These are phyloP conservation scores for Cochlearia excelsa DNA, from an alignment of 345 rosid species.

Conservation along the genomic window DNA sequence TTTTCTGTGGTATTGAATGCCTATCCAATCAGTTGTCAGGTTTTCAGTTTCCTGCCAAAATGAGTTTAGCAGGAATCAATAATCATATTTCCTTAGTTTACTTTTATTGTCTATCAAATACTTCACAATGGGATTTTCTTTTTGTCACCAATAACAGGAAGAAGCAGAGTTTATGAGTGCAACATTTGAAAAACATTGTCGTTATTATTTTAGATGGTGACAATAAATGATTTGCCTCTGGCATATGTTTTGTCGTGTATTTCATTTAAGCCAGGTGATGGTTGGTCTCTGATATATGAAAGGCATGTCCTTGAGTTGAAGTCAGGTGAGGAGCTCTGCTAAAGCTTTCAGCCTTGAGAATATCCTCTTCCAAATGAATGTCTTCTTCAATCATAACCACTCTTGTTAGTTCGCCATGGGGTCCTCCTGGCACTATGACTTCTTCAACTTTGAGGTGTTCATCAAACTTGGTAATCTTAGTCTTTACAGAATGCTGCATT, in stretches of 20 bases:
- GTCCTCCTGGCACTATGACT: conserved; percentile 47
- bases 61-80: too few relatives aligned
- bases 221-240: conserved; percentile 20
- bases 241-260: conserved; percentile 2
- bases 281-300: conserved; percentile 29
- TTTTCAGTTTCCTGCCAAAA: background rate
- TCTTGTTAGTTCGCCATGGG: conserved; percentile 43
- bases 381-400: conserved; percentile 51
- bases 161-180: too few relatives aligned
- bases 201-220: background rate
- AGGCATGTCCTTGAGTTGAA: conserved; percentile 31
- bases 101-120: too few relatives aligned
- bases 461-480: conserved; percentile 43
- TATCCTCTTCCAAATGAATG: conserved; percentile 43
- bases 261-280: conserved; percentile 30
- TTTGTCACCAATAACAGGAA: too few relatives aligned
- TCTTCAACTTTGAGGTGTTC: conserved; percentile 55
- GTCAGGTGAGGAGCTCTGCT: conserved; percentile 27
- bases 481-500: conserved; percentile 32
- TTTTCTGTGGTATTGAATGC: background rate
- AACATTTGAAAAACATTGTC: background rate
- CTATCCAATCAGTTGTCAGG: conserved; percentile 3
- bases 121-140: too few relatives aligned
- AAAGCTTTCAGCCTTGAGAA: conserved; percentile 36
- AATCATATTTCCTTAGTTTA: background rate